phyloP scores from a whole-genome alignment of 257 asterid genomes.

The Salvia rosmarinus region DNA sequence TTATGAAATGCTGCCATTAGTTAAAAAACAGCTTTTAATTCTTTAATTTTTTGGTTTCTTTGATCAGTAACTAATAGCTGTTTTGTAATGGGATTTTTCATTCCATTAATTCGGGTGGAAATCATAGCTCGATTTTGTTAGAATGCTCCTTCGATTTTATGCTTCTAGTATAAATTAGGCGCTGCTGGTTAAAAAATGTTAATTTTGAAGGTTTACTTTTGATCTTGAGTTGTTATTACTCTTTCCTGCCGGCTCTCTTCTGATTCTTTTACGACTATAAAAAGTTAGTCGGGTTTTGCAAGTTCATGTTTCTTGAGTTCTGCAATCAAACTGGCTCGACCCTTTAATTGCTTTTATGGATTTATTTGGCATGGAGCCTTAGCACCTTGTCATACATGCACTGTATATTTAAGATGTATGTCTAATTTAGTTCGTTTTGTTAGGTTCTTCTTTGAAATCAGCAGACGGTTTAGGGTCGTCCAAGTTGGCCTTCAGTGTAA shows the following conservation, averaged over 20 bases:
- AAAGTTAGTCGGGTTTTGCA: background rate
- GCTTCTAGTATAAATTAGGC: background rate
- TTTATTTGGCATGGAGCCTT: background rate
- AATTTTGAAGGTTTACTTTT: background rate
- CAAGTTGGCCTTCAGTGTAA: constrained; percentile 50
- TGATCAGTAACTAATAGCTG: background rate
- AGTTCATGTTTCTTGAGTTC: background rate
- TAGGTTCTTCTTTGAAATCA: constrained; percentile 50
- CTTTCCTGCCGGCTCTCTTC: background rate
- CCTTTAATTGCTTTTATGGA: background rate
- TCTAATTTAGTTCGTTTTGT: constrained; percentile 17
- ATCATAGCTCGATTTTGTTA: constrained; percentile 3
- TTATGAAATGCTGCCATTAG: background rate
- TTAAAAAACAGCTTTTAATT: no score
- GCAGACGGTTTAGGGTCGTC: constrained; percentile 48
- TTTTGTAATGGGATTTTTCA: background rate
- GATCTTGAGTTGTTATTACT: constrained; percentile 17
- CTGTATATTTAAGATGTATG: constrained; percentile 8
- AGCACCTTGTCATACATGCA: background rate
- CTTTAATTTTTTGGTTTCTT: background rate
- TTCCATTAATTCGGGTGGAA: constrained; percentile 2
- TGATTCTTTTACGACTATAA: background rate
- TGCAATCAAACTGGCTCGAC: background rate
- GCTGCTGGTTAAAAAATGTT: background rate
- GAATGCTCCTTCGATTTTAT: background rate